Evolutionary conservation across 176 grass and related monocot species (phyloP), one percentile per base, ranked within the genome.

Genomic region (Aegilops tauschii): DNA sequence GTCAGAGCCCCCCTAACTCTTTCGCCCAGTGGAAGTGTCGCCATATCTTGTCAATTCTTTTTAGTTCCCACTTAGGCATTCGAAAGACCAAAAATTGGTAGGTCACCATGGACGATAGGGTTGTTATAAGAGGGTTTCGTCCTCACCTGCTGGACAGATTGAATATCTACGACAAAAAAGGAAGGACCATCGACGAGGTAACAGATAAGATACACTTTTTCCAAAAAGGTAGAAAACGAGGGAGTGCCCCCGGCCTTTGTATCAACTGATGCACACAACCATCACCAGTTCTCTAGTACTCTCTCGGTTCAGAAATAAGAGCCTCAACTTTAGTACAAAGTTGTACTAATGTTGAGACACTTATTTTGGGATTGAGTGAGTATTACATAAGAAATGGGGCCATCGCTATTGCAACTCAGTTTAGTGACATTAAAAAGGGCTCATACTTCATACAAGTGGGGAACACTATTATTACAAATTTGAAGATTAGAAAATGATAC

Each of bases 391-490:
- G 4, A 76, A 7, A 80, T 45, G 16, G 37, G 37, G 9, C 3
- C 2, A 9, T 20, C 3, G 14, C 39, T 50, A 65, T 59, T 16
- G 12, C 27, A 69, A 90, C 83, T 52, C 77, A 59, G 30, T 78
- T 79, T 17, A 42, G 58, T 49, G 77, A 66, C 76, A 80, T 68
- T 69, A 67, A 68, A 61, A 6, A 66, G 68, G 12, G 5, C 61
- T 34, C 8, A 6, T 63, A 32, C 23, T 34, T 6, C 80, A 87
- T n/a, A 61, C 59, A 28, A 37, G 49, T 29, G 69, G 68, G 30
- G 13, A 68, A 80, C 61, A 67, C 17, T 37, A 31, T 91, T 84
- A 84, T 87, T 87, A 87, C 68, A 90, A 28, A 29, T 67, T 83
- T 87, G 23, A 77, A 39, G 20, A 47, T 10, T 50, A 40, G 13